A percentile compares a stretch with the other conserved stretches of the same genome.
Conservation (phyloP, 2,329 filamentous ascomycete genomes). For the Phaeosphaeriaceae sp. region DNA sequence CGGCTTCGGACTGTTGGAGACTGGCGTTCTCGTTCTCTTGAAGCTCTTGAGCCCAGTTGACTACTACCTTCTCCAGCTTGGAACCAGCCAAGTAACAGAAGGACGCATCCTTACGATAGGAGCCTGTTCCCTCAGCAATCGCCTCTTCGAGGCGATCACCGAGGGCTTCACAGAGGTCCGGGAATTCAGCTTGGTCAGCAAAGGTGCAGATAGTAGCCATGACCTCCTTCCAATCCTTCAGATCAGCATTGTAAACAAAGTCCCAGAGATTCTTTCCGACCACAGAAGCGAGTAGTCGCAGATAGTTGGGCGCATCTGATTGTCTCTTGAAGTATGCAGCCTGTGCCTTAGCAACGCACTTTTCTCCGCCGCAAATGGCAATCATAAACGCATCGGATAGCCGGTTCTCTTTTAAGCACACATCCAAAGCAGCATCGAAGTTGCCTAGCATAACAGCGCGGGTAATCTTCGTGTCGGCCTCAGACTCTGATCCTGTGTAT, state of each 20-base stretch:
- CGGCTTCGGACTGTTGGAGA: conserved; percentile 70
- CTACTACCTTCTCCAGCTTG: conserved; percentile 95
- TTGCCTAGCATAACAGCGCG: conserved; percentile 86
- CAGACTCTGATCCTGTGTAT: conserved; percentile 80
- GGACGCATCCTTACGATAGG: conserved; percentile 80
- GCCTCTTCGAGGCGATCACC: conserved; percentile 87
- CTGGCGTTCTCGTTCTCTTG: conserved; percentile 80
- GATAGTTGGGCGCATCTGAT: conserved; percentile 83
- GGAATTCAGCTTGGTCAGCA: conserved; percentile 87
- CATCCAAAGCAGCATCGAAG: conserved; percentile 86
- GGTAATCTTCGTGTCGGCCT: conserved; percentile 85
- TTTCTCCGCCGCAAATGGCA: conserved; percentile 93
- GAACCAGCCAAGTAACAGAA: conserved; percentile 97
- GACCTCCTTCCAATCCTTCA: conserved; percentile 94
- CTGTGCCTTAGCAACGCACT: conserved; percentile 93
- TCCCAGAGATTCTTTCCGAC: conserved; percentile 98
- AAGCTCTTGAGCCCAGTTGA: conserved; percentile 91
- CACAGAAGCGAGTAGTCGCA: conserved; percentile 87
- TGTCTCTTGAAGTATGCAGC: conserved; percentile 87
- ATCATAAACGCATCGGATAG: conserved; percentile 98
- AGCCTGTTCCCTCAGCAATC: conserved; percentile 57
- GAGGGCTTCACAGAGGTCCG: conserved; percentile 91
- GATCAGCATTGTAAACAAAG: conserved; percentile 92
- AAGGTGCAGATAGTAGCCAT: conserved; percentile 97
- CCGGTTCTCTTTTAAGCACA: conserved; percentile 86